Evolutionary conservation across 805 yeast genomes (phyloP), one percentile per base, ranked within the genome.

Genomic region (Groenewaldozyma salmanticensis): DNA sequence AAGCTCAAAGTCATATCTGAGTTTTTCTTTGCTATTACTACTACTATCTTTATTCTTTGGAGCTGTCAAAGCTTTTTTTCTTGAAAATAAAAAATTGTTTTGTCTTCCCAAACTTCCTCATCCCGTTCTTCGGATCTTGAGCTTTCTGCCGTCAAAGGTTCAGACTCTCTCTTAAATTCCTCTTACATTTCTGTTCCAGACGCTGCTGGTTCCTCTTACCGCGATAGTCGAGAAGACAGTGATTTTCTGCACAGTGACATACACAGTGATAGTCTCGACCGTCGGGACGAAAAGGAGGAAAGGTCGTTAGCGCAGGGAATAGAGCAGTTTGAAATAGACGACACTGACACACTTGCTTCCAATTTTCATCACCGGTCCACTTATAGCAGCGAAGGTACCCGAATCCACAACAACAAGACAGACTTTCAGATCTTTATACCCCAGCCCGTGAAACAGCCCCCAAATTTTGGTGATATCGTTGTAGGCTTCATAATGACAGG

Each of bases 401-500:
- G 11, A 9, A 24, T 13, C 13, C 29, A 24, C 29, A 13, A 18
- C 35, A 18, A 27, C 7, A 22, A 27, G 2, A 21, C 13, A 3
- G 9, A 27, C 9, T 29, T 42, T 21, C 39, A 45, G 9, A 44
- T 50, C 21, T 21, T 21, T 7, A 42, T 51, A 11, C 53, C 55
- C 15, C 37, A 47, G 15, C 46, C 49, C 13, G 31, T 40, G 32
- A 37, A 33, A n/a, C 52, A 49, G 27, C 40, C 38, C 5, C 52
- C 53, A 4, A 35, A 48, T 21, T n/a, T 45, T 1, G 55, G 53
- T 17, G 54, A 52, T 21, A 39, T 36, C 27, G 32, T 52, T 5
- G 17, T 52, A 3, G 50, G 47, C 9, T 50, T 42, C 43, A 49
- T 52, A 15, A 52, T 52, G 54, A 39, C 53, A 4, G 54, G 44